Percentiles rank a stretch among this genome's conserved stretches.
phyloP scores from a whole-genome alignment of 768 basidiomycete genomes.

The Leccinum sublutescens region DNA sequence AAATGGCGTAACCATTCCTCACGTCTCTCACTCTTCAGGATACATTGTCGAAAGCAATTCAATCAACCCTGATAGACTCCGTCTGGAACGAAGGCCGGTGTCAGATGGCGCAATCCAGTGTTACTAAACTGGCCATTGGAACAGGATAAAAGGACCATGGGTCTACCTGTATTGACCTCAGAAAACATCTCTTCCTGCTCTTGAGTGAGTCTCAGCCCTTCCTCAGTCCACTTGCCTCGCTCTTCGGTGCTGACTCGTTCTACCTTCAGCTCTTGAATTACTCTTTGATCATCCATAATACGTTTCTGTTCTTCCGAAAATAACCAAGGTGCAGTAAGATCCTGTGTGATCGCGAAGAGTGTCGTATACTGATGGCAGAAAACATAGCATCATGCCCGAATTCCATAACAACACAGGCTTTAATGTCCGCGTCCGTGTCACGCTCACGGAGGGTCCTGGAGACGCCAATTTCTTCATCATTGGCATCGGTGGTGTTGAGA shows the following conservation, averaged over 20 bases:
- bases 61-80: neutral
- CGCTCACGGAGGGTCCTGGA: neutral
- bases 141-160: neutral
- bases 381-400: neutral
- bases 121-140: neutral
- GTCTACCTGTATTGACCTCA: neutral
- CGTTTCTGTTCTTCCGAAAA: neutral
- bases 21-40: neutral
- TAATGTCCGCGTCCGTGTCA: neutral
- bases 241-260: neutral
- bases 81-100: neutral
- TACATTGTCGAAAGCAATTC: neutral
- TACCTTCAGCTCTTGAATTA: neutral
- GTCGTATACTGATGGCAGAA: neutral
- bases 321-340: neutral
- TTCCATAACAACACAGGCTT: neutral
- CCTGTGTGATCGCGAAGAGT: neutral
- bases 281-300: neutral
- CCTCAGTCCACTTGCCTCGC: neutral
- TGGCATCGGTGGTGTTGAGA: accelerated
- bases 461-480: neutral
- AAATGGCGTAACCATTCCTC: too few relatives aligned
- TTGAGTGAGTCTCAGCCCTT: neutral
- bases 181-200: neutral
- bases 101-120: neutral